Conservation (phyloP, 108 stramenopile genomes). For the Schizochytrium sp. region DNA sequence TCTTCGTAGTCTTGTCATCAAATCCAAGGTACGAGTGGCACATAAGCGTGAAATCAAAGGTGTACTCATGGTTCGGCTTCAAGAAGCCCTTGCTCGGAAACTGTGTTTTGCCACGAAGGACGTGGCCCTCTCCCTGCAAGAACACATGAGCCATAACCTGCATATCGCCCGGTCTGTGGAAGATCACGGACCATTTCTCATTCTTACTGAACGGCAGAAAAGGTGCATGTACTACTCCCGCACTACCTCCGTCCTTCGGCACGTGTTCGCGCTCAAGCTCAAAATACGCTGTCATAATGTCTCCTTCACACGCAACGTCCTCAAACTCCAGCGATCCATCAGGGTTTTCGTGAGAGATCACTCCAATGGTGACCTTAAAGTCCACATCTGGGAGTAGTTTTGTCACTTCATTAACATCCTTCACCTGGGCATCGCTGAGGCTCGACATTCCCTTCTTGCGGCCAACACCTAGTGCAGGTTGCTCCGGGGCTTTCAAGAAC, state of each 20-base stretch:
- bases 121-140: slow-evolving; percentile 4
- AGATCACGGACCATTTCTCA: slow-evolving; percentile 62
- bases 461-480: not conserved
- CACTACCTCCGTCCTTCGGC: not conserved
- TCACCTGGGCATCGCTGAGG: not conserved
- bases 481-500: not conserved
- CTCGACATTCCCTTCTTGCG: slow-evolving; percentile 24
- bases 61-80: slow-evolving; percentile 34
- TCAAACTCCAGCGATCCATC: not conserved
- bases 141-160: slow-evolving; percentile 51
- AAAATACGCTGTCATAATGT: not conserved
- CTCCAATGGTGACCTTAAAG: slow-evolving; percentile 48
- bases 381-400: slow-evolving; percentile 58
- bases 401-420: not conserved
- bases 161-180: slow-evolving; percentile 3
- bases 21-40: slow-evolving; percentile 62
- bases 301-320: not conserved
- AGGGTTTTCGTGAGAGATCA: slow-evolving; percentile 61
- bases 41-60: slow-evolving; percentile 50
- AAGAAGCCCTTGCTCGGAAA: slow-evolving; percentile 56
- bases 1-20: slow-evolving; percentile 4
- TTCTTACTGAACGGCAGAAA: slow-evolving; percentile 10
- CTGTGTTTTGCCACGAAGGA: slow-evolving; percentile 40
- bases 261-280: slow-evolving; percentile 24
- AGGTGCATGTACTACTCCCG: slow-evolving; percentile 62